Conservation (phyloP, 495 filamentous ascomycete genomes). For the Bacidia rubella region DNA sequence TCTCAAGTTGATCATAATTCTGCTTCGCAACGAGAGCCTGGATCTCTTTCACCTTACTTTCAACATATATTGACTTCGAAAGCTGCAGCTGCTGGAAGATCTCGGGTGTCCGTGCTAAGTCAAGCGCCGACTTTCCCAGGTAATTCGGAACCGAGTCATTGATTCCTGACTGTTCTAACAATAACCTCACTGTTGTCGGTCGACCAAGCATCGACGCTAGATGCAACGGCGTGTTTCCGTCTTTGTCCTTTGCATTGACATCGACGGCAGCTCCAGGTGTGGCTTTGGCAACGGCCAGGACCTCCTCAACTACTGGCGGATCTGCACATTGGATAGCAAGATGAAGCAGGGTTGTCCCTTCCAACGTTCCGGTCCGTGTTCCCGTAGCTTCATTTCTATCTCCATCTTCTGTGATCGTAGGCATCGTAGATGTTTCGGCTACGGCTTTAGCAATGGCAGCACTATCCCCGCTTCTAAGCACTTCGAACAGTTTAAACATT, state of each 20-base stretch:
- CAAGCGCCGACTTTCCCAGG: conserved; percentile 71
- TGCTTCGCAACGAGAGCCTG: conserved; percentile 57
- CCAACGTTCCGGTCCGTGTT: conserved; percentile 33
- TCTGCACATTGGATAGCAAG: conserved; percentile 96
- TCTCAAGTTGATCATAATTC: conserved; percentile 65
- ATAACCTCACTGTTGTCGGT: conserved; percentile 58
- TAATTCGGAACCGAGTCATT: conserved; percentile 89
- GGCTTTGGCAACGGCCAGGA: conserved; percentile 55
- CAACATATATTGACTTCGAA: conserved; percentile 77
- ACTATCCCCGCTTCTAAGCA: conserved; percentile 78
- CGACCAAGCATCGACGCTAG: conserved; percentile 74
- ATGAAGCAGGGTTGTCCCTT: conserved; percentile 80
- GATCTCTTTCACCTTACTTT: conserved; percentile 68
- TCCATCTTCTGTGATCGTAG: conserved; percentile 31
- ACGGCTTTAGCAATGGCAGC: conserved; percentile 81
- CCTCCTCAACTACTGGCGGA: conserved; percentile 86
- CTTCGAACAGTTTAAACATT: conserved; percentile 88
- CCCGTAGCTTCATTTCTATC: conserved; percentile 32
- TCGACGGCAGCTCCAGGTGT: conserved; percentile 46
- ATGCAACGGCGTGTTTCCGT: conserved; percentile 89
- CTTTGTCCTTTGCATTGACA: conserved; percentile 77
- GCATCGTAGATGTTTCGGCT: conserved; percentile 40
- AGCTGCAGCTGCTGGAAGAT: conserved; percentile 95
- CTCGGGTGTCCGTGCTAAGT: conserved; percentile 78
- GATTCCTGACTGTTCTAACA: conserved; percentile 66